Conservation (phyloP, 1,284 basidiomycete genomes). For the Fomitopsis palustris region DNA sequence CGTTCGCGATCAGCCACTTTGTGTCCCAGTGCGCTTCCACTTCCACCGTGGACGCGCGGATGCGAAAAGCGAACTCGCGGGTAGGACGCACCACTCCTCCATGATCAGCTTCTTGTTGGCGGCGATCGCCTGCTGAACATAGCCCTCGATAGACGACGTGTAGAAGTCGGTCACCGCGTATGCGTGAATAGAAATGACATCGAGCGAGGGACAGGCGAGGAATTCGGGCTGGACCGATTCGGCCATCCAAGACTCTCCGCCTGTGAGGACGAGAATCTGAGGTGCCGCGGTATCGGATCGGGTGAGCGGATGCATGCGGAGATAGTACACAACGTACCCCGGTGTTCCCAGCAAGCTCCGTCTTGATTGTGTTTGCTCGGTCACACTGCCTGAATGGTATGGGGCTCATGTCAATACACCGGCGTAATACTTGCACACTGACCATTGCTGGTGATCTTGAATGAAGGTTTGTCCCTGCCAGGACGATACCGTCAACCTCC, state of each 20-base stretch:
- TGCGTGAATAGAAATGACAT: conserved; percentile 37
- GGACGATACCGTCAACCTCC: background rate
- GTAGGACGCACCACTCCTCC: conserved; percentile 34
- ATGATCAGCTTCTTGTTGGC: conserved; percentile 32
- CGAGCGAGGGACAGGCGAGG: conserved; percentile 31
- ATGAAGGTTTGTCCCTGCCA: conserved; percentile 25
- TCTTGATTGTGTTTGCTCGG: conserved; percentile 33
- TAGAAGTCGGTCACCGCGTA: conserved; percentile 32
- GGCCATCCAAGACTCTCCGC: conserved; percentile 34
- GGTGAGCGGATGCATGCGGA: background rate
- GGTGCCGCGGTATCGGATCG: background rate
- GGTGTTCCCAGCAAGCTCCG: conserved; percentile 25
- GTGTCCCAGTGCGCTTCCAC: background rate
- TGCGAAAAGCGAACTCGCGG: background rate
- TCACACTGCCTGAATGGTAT: conserved; percentile 33
- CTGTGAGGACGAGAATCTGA: conserved; percentile 34
- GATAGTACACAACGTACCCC: conserved; percentile 16
- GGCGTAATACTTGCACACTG: background rate
- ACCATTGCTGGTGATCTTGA: conserved; percentile 25
- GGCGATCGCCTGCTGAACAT: conserved; percentile 27
- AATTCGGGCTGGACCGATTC: conserved; percentile 34
- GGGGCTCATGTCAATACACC: background rate
- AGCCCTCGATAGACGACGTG: conserved; percentile 27
- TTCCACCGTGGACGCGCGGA: background rate
- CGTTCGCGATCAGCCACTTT: background rate